Evolutionary conservation across 148 eudicot genomes (phyloP).

Genomic region (Amaranthus cruentus): DNA sequence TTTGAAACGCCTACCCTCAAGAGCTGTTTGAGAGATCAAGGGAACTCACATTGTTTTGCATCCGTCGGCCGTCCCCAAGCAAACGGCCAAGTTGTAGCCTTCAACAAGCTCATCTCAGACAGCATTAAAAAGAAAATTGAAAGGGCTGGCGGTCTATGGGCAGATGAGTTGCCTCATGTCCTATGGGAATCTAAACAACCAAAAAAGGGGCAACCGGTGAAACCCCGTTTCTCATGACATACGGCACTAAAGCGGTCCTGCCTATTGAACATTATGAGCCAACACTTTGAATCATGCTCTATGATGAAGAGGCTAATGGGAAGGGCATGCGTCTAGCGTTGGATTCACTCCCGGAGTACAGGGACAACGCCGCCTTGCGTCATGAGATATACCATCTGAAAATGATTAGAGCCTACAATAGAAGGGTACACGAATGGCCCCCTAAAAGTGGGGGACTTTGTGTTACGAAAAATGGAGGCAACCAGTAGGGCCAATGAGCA

Average conservation of each 20-base stretch:
- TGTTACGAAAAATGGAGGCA: too few relatives aligned
- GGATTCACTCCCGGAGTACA: background rate
- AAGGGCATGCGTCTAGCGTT: background rate
- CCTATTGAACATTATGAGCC: background rate
- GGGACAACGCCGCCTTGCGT: too few relatives aligned
- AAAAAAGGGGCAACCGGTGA: background rate
- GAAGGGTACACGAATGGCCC: too few relatives aligned
- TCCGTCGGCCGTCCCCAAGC: too few relatives aligned
- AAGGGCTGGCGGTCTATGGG: too few relatives aligned
- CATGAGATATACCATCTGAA: too few relatives aligned
- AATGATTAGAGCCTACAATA: too few relatives aligned
- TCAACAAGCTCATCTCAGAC: background rate
- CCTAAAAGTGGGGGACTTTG: too few relatives aligned
- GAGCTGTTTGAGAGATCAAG: background rate
- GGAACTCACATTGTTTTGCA: background rate
- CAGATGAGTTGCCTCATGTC: background rate
- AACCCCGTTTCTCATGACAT: background rate
- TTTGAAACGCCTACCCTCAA: background rate
- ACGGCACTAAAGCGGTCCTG: background rate
- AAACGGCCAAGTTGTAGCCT: background rate
- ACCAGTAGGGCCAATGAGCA: too few relatives aligned
- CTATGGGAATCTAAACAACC: background rate
- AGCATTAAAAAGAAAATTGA: too few relatives aligned
- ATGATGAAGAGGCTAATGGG: background rate
- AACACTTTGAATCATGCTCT: background rate